Evolutionary conservation across 2,329 filamentous ascomycete species (phyloP).

Genomic region (Beauveria brongniartii): DNA sequence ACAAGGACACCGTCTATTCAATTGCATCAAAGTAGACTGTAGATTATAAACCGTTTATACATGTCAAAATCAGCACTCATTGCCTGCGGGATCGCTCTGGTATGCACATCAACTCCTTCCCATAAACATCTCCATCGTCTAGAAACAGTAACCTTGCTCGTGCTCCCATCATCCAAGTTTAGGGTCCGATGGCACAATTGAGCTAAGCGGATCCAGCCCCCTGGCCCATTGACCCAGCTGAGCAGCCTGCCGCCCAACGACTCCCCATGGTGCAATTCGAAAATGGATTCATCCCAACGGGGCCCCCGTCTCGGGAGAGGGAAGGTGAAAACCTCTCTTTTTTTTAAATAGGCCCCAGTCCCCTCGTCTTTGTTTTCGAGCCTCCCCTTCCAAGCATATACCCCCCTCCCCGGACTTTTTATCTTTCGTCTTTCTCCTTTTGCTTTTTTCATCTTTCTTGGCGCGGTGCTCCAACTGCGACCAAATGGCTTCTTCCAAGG

Average conservation of each 20-base stretch:
- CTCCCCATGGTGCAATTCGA: conserved; percentile 7
- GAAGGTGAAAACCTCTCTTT: too few species aligned
- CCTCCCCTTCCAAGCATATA: not conserved
- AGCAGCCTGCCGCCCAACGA: not conserved
- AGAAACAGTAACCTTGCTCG: not conserved
- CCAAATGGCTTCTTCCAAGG: conserved; percentile 1
- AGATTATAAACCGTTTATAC: too few species aligned
- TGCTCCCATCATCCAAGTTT: not conserved
- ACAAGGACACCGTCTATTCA: too few species aligned
- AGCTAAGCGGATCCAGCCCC: conserved; percentile 2
- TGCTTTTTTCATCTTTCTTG: not conserved
- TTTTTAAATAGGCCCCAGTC: too few species aligned
- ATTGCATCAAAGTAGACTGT: too few species aligned
- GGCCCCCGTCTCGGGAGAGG: not conserved
- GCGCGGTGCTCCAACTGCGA: not conserved
- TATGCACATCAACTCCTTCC: not conserved
- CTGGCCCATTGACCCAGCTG: not conserved
- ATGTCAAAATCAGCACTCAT: too few species aligned
- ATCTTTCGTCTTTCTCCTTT: too few species aligned
- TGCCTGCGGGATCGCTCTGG: too few species aligned
- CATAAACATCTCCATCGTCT: not conserved
- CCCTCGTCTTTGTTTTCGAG: too few species aligned
- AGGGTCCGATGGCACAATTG: conserved; percentile 12
- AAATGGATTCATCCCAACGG: not conserved
- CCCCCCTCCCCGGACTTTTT: not conserved